phyloP scores from a whole-genome alignment of 345 rosid genomes.

The Aquilaria malaccensis region DNA sequence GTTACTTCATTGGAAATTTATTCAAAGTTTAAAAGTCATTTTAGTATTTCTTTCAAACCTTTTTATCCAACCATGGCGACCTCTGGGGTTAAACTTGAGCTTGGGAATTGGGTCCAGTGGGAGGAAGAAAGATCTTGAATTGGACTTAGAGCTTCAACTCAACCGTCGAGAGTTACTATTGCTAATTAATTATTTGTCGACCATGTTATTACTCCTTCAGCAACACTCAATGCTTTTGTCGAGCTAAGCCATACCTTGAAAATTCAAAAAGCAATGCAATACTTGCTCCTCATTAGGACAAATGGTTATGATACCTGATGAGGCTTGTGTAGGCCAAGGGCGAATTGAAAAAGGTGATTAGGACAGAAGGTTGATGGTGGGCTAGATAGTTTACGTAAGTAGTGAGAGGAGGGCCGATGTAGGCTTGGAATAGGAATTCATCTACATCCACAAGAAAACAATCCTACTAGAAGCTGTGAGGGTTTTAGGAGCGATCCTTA shows the following conservation, averaged over 20 bases:
- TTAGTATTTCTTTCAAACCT: no score
- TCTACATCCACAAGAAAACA: constrained; percentile 82
- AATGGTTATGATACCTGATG: constrained; percentile 59
- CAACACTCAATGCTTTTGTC: constrained; percentile 57
- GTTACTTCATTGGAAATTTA: no score
- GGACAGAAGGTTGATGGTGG: constrained; percentile 77
- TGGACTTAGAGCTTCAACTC: no score
- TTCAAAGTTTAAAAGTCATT: no score
- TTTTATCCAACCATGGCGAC: no score
- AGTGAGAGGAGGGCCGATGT: constrained; percentile 54
- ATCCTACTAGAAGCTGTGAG: constrained; percentile 68
- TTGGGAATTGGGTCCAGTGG: no score
- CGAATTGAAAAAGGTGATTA: constrained; percentile 63
- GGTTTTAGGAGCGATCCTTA: constrained; percentile 72
- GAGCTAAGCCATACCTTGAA: constrained; percentile 58
- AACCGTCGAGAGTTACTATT: no score
- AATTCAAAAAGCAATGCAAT: constrained; percentile 92
- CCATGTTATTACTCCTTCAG: no score
- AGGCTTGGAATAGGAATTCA: constrained; percentile 69
- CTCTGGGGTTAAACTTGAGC: no score
- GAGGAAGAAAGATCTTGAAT: no score
- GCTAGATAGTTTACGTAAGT: constrained; percentile 71
- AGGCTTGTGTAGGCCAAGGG: constrained; percentile 51
- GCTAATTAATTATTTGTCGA: no score
- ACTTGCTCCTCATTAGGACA: constrained; percentile 89